Conservation (phyloP, 345 rosid genomes). For the Eucalyptus caleyi region DNA sequence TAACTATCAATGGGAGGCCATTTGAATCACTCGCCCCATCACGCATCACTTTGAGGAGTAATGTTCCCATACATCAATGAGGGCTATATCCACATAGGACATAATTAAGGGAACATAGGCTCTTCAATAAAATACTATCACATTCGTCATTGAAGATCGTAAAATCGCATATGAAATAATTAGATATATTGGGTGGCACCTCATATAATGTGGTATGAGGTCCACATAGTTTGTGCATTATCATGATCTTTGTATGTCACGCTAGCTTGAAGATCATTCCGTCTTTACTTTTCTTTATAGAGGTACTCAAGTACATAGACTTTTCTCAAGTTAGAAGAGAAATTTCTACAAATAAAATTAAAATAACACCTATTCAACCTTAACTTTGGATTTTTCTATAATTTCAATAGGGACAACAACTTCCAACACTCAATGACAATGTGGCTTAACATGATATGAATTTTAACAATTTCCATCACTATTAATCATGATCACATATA, state of each 20-base stretch:
- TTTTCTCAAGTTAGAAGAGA: neutral
- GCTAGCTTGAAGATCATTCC: neutral
- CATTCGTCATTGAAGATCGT: neutral
- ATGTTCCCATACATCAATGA: neutral
- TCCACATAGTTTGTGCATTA: neutral
- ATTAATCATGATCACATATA: neutral
- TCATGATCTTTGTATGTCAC: neutral
- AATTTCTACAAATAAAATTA: neutral
- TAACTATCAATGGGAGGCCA: too few species aligned
- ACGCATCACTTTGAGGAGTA: too few species aligned
- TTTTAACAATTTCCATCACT: neutral
- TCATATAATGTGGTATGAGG: neutral
- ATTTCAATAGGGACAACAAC: neutral
- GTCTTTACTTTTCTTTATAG: neutral
- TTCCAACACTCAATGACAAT: neutral
- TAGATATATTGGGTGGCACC: neutral
- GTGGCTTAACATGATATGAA: neutral
- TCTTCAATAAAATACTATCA: neutral
- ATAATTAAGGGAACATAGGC: neutral
- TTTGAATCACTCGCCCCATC: too few species aligned
- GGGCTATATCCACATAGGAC: neutral
- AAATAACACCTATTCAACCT: neutral
- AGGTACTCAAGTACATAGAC: neutral
- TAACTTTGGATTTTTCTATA: neutral
- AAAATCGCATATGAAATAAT: neutral